Base-by-base conservation (phyloP, 2,329 filamentous ascomycete species). In the Colletotrichum musae region DNA sequence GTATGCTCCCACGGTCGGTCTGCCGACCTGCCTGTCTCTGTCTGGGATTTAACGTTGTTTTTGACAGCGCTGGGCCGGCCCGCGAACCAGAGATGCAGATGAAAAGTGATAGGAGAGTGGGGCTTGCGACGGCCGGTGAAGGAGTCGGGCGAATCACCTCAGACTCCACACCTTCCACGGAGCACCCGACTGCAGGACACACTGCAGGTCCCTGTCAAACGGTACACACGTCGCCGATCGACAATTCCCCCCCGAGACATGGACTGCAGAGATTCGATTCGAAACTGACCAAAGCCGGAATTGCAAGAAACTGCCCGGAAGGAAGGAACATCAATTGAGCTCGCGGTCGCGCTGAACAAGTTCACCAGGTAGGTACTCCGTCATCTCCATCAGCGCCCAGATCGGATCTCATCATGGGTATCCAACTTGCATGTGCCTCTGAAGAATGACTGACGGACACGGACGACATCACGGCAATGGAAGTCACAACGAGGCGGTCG, bases 1-100 rank as follows among this genome's bases (percentile, higher is more conserved):
- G 15, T 48, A 16, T 41, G 24, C 52, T 24, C 64, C 28, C 39
- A 36, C 43, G 41, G 41, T 43, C 41, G 41, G 16, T 43, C 16
- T 43, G 32, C 24, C 18, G 26, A n/a, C 16, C 43, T 21, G n/a
- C 18, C n/a, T 45, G 64, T 66, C 18, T 48, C 12, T 60, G 50
- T 69, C 66, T 65, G 18, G 50, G 61, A 59, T 66, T 66, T 60
- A 65, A 65, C 41, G 36, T 32, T 65, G 43, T 58, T 57, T 66
- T 58, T 66, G 62, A 69, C 66, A 61, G 54, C 61, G 52, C 66
- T 66, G 66, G 62, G 50, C 56, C 66, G 66, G 62, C 62, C 66
- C 66, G 66, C 66, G 43, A 61, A 69, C 62, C 62, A 66, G 51
- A 66, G 28, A 54, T 69, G 66, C 62, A 66, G 56, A 66, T 66